Percentiles rank a stretch among this genome's conserved stretches.
These are phyloP conservation scores for Salix arbutifolia DNA, from an alignment of 345 rosid genomes.

Conservation along the genomic window DNA sequence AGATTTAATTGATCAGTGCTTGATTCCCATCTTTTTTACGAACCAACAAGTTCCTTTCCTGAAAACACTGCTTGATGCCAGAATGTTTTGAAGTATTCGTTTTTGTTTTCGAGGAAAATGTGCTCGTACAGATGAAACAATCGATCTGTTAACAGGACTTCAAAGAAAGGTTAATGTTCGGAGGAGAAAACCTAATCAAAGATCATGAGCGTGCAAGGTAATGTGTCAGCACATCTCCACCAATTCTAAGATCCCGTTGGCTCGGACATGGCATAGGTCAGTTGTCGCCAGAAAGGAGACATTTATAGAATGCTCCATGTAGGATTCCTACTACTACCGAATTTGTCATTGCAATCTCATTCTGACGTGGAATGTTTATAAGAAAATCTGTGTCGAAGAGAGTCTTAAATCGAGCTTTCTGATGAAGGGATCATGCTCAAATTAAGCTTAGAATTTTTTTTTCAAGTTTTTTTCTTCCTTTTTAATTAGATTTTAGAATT, in stretches of 20 bases:
- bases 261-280: background rate
- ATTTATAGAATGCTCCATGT: background rate
- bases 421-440: no score
- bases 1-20: background rate
- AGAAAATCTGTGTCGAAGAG: no score
- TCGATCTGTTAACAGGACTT: background rate
- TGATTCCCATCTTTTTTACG: background rate
- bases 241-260: background rate
- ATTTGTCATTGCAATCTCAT: background rate
- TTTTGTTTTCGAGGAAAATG: background rate
- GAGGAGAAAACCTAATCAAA: background rate
- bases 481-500: no score
- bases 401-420: no score
- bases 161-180: background rate
- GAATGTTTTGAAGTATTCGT: background rate
- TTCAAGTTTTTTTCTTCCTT: no score
- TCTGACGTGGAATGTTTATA: no score
- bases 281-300: background rate
- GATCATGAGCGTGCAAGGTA: background rate
- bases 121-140: background rate
- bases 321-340: background rate
- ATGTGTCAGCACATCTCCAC: background rate
- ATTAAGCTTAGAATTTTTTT: no score
- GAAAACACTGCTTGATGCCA: background rate
- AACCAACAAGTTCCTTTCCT: background rate